These are phyloP conservation scores for Prunus persica DNA, from an alignment of 306 rosid genomes.

Conservation along the genomic window DNA sequence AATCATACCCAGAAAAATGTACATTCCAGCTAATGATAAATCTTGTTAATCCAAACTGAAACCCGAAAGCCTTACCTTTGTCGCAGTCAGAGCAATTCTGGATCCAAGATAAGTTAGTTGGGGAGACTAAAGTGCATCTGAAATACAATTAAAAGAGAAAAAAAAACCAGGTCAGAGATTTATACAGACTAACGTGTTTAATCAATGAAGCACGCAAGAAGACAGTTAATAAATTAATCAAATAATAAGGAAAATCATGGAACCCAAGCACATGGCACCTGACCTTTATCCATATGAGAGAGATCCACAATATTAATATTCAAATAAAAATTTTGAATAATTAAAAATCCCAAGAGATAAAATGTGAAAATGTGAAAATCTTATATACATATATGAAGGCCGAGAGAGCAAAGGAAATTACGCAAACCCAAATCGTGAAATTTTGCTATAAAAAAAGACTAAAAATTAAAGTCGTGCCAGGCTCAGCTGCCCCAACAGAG, in stretches of 20 bases:
- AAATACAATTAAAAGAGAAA: conserved; percentile 28
- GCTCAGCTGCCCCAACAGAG: neutral
- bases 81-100: conserved; percentile 35
- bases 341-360: neutral
- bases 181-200: conserved; percentile 31
- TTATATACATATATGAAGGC: neutral
- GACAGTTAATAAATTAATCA: conserved; percentile 39
- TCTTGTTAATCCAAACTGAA: neutral
- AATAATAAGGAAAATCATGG: conserved; percentile 39
- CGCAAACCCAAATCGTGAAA: neutral
- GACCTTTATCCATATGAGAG: conserved; percentile 33
- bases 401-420: no score
- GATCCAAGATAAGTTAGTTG: conserved; percentile 40
- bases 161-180: conserved; percentile 26
- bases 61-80: conserved; percentile 54
- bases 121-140: conserved; percentile 52
- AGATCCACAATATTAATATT: conserved; percentile 39
- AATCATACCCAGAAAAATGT: conserved; percentile 1
- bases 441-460: neutral
- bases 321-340: neutral
- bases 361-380: neutral
- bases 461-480: neutral
- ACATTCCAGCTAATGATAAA: conserved; percentile 2
- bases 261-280: conserved; percentile 53
- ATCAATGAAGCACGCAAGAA: conserved; percentile 37